Evolutionary conservation across 2,329 filamentous ascomycete species (phyloP).

Genomic region (Ustulina deusta): DNA sequence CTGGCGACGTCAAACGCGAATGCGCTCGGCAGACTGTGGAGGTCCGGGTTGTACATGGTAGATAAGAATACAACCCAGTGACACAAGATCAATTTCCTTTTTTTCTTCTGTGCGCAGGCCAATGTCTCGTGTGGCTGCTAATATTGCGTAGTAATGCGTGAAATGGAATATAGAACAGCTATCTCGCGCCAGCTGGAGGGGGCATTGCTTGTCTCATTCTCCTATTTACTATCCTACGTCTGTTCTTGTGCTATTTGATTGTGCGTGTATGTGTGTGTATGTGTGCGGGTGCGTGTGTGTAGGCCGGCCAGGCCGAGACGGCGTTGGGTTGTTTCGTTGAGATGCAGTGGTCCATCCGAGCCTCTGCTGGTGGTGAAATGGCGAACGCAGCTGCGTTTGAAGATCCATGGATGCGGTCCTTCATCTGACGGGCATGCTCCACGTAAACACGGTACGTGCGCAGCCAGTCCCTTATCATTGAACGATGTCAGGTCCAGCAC

Average conservation of each 20-base stretch:
- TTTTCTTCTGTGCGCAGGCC: constrained; percentile 38
- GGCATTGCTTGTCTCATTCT: constrained; percentile 16
- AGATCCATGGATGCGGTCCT: constrained; percentile 33
- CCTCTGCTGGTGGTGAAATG: constrained; percentile 10
- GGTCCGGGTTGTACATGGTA: constrained; percentile 31
- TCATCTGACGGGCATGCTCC: constrained; percentile 31
- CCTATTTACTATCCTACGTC: neutral
- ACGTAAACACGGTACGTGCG: constrained; percentile 31
- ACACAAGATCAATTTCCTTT: constrained; percentile 40
- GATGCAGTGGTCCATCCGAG: constrained; percentile 22
- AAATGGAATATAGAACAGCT: constrained; percentile 27
- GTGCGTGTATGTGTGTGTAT: no score
- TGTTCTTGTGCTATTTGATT: neutral
- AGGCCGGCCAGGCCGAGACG: constrained; percentile 9
- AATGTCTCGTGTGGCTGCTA: constrained; percentile 39
- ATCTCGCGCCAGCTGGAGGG: constrained; percentile 23
- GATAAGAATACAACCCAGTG: constrained; percentile 29
- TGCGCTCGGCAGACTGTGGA: constrained; percentile 35
- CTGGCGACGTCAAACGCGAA: constrained; percentile 39
- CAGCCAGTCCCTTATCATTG: constrained; percentile 9
- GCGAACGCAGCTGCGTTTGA: constrained; percentile 31
- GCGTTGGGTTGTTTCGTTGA: constrained; percentile 31
- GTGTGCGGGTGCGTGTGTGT: no score
- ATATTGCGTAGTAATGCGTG: constrained; percentile 39
- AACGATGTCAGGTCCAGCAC: neutral